phyloP scores from a whole-genome alignment of 2,329 filamentous ascomycete genomes.

The Mycosphaerelloides madeirae region DNA sequence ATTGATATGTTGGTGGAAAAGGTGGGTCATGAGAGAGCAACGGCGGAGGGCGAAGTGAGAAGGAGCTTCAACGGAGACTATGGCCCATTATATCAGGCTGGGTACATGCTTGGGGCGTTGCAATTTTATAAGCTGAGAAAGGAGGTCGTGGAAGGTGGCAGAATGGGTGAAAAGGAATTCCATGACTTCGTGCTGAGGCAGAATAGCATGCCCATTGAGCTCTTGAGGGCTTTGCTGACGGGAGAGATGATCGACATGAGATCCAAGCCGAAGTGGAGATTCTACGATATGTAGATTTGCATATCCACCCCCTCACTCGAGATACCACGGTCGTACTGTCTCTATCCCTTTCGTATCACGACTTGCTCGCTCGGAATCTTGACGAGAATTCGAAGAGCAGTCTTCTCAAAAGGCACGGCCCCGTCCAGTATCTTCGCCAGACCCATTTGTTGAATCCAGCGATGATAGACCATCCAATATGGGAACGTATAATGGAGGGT shows the following conservation, averaged over 20 bases:
- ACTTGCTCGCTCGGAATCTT: too few relatives aligned
- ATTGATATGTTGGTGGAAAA: conserved; percentile 53
- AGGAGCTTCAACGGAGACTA: conserved; percentile 55
- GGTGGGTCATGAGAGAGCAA: conserved; percentile 56
- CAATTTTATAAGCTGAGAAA: conserved; percentile 50
- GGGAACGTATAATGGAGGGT: too few relatives aligned
- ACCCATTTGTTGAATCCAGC: conserved; percentile 32
- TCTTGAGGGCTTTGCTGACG: conserved; percentile 48
- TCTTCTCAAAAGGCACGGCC: conserved; percentile 9
- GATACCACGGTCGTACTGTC: too few relatives aligned
- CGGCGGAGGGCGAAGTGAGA: conserved; percentile 57
- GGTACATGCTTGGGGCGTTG: conserved; percentile 57
- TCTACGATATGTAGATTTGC: conserved; percentile 9
- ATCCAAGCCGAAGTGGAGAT: conserved; percentile 9
- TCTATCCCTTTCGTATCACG: too few relatives aligned
- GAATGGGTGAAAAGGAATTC: conserved; percentile 50
- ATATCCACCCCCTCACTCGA: too few relatives aligned
- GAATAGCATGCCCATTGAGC: conserved; percentile 53
- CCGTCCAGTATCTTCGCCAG: conserved; percentile 37
- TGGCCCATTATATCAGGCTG: conserved; percentile 55
- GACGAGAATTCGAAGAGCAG: too few relatives aligned
- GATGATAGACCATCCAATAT: too few relatives aligned
- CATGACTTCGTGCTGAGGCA: conserved; percentile 51
- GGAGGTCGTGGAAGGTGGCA: conserved; percentile 43
- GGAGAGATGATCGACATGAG: conserved; percentile 34